These are phyloP conservation scores for Aspergillus sp. DNA, from an alignment of 2,329 filamentous ascomycete genomes.

Conservation along the genomic window DNA sequence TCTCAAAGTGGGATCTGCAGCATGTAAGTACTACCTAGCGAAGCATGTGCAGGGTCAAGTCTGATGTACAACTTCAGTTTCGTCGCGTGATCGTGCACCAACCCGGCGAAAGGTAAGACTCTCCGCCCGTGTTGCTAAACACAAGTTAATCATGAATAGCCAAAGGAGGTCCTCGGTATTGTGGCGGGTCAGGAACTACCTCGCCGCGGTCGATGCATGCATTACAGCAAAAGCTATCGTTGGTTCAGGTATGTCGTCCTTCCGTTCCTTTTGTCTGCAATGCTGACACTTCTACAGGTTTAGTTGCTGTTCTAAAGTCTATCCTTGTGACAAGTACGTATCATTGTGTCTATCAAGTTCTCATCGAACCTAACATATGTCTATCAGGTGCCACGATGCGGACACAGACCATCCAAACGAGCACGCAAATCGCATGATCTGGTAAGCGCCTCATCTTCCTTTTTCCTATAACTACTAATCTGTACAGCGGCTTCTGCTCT, in stretches of 20 bases:
- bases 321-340: conserved; percentile 59
- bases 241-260: conserved; percentile 55
- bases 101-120: conserved; percentile 44
- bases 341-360: background rate
- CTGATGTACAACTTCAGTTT: conserved; percentile 24
- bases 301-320: conserved; percentile 61
- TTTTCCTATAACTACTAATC: background rate
- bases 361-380: conserved; percentile 10
- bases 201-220: conserved; percentile 56
- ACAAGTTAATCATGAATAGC: conserved; percentile 27
- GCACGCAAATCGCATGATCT: conserved; percentile 84
- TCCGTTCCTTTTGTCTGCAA: background rate
- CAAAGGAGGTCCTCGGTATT: conserved; percentile 59
- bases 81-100: conserved; percentile 35
- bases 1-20: conserved; percentile 66
- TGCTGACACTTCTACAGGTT: conserved; percentile 47
- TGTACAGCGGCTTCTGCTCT: conserved; percentile 67
- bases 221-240: conserved; percentile 60
- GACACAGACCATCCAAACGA: conserved; percentile 74
- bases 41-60: background rate
- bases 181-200: conserved; percentile 59
- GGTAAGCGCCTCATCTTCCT: conserved; percentile 45
- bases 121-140: background rate
- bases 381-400: conserved; percentile 70
- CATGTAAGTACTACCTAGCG: conserved; percentile 40